Conservation (phyloP, 345 rosid genomes). For the Syzygium jambos region DNA sequence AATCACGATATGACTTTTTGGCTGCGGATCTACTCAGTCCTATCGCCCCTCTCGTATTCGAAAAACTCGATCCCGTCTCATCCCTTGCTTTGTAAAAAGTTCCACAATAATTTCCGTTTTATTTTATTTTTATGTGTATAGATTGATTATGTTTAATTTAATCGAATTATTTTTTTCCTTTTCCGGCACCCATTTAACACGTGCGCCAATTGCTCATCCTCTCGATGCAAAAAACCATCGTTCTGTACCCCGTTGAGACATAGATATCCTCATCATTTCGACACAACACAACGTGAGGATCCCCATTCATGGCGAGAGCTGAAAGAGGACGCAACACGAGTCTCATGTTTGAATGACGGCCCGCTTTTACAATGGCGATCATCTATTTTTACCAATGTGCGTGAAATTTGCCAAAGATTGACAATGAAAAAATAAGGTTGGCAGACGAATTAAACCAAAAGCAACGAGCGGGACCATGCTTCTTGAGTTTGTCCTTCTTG, state of each 20-base stretch:
- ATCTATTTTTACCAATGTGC: not conserved
- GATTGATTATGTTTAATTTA: not conserved
- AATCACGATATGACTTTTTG: not conserved
- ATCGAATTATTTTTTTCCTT: not conserved
- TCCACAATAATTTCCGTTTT: accelerated
- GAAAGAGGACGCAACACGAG: not conserved
- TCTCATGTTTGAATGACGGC: not conserved
- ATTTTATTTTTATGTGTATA: not conserved
- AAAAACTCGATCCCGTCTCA: not conserved
- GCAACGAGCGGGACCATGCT: not conserved
- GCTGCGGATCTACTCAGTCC: accelerated
- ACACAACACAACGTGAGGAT: not conserved
- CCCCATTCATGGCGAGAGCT: not conserved
- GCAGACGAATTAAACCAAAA: not conserved
- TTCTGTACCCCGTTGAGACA: not conserved
- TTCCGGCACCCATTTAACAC: not conserved
- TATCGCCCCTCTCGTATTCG: not conserved
- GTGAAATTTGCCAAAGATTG: not conserved
- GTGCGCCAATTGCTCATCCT: not conserved
- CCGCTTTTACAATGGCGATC: not conserved
- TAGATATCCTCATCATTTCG: not conserved
- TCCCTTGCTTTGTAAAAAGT: too few relatives aligned
- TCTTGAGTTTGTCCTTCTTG: not conserved
- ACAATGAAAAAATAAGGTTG: not conserved
- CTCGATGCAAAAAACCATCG: not conserved